Conservation (phyloP, 495 filamentous ascomycete species). For the Aspergillus leporis region DNA sequence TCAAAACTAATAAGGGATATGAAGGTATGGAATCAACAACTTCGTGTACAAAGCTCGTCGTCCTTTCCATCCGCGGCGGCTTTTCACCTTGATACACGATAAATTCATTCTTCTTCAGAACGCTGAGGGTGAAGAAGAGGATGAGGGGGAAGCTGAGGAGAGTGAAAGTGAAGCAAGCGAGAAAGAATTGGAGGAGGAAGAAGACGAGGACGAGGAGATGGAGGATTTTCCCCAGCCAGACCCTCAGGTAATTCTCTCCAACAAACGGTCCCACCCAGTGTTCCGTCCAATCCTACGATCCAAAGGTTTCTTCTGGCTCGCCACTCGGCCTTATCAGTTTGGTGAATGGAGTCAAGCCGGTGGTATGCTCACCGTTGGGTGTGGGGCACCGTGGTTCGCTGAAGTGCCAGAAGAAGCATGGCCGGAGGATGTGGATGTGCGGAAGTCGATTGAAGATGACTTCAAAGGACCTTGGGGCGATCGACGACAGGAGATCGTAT, state of each 20-base stretch:
- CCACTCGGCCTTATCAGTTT: slow-evolving; percentile 44
- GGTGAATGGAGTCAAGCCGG: slow-evolving; percentile 64
- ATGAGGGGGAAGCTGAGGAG: slow-evolving; percentile 34
- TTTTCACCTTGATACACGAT: slow-evolving; percentile 52
- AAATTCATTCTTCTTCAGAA: slow-evolving; percentile 56
- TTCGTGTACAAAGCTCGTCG: slow-evolving; percentile 55
- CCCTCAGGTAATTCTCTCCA: slow-evolving; percentile 38
- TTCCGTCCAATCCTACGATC: slow-evolving; percentile 46
- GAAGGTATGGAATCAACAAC: slow-evolving; percentile 54
- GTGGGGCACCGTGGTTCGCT: slow-evolving; percentile 55
- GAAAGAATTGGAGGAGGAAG: slow-evolving; percentile 27
- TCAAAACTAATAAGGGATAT: slow-evolving; percentile 1
- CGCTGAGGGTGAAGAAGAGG: slow-evolving; percentile 38
- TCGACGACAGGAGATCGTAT: slow-evolving; percentile 59
- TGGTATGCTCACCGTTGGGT: slow-evolving; percentile 56
- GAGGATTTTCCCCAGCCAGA: slow-evolving; percentile 40
- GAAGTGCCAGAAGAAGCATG: slow-evolving; percentile 47
- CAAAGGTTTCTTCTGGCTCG: slow-evolving; percentile 51
- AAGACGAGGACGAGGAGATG: slow-evolving; percentile 22
- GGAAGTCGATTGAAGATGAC: slow-evolving; percentile 42
- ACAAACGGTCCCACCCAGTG: slow-evolving; percentile 43
- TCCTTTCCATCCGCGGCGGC: slow-evolving; percentile 52
- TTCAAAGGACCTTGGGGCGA: slow-evolving; percentile 57
- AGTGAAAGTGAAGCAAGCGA: slow-evolving; percentile 38
- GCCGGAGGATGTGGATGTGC: slow-evolving; percentile 45